phyloP scores from a whole-genome alignment of 1,284 basidiomycete genomes.

The Ganoderma boninense region DNA sequence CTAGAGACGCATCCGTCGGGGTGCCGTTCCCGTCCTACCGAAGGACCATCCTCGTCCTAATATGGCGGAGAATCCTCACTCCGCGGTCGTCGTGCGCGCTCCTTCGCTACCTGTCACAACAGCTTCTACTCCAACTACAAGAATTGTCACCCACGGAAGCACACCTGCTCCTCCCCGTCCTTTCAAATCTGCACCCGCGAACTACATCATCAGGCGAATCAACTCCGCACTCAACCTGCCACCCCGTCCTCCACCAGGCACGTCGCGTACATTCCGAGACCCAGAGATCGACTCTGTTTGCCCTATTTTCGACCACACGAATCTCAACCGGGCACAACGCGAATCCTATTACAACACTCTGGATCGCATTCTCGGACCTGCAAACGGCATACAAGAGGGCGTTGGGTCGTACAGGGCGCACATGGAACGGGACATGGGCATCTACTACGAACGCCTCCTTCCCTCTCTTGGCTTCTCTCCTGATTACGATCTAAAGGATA shows the following conservation, averaged over 20 bases:
- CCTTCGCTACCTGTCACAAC: neutral
- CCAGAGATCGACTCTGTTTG: slow-evolving; percentile 19
- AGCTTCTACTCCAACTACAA: neutral
- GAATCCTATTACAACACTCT: slow-evolving; percentile 59
- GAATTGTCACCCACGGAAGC: neutral
- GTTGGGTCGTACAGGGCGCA: slow-evolving; percentile 60
- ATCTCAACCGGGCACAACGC: slow-evolving; percentile 55
- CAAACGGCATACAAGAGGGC: slow-evolving; percentile 56
- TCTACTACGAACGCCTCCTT: slow-evolving; percentile 53
- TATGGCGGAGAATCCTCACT: slow-evolving; percentile 9
- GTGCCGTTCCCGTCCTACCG: slow-evolving; percentile 14
- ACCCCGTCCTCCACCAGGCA: slow-evolving; percentile 19
- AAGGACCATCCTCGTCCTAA: slow-evolving; percentile 6
- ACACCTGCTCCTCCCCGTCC: neutral
- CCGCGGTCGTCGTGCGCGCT: slow-evolving; percentile 9
- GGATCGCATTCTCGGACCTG: slow-evolving; percentile 55
- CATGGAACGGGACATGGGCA: slow-evolving; percentile 57
- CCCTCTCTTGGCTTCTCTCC: slow-evolving; percentile 8
- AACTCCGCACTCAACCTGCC: slow-evolving; percentile 3
- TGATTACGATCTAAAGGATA: neutral
- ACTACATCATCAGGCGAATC: slow-evolving; percentile 11
- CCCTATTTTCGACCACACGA: slow-evolving; percentile 32
- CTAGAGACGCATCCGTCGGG: slow-evolving; percentile 27
- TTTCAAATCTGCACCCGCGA: slow-evolving; percentile 11
- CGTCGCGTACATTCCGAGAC: slow-evolving; percentile 23